Percentiles rank a stretch among this genome's conserved stretches.
Evolutionary conservation across 73 alveolate genomes (phyloP).

Genomic region (Stentor roeselii): DNA sequence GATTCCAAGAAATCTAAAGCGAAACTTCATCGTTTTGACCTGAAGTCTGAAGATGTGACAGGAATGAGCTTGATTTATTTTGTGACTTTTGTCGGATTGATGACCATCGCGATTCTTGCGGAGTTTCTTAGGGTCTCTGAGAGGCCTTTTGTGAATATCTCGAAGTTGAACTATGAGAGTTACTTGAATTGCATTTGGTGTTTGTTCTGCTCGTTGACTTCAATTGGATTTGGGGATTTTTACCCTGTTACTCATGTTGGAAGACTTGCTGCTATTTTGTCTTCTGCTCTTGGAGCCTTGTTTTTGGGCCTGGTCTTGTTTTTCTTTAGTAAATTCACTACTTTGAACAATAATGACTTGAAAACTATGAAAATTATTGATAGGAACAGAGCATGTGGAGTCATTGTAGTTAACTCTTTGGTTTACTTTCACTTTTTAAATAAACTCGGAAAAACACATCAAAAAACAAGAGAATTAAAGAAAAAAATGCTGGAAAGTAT

Average conservation of each 20-base stretch:
- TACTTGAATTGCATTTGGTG: slow-evolving; percentile 20
- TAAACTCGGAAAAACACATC: background rate
- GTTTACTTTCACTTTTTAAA: background rate
- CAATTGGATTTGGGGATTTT: slow-evolving; percentile 30
- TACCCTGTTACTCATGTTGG: slow-evolving; percentile 17
- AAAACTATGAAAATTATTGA: background rate
- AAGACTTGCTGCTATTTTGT: slow-evolving; percentile 1
- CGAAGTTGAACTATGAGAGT: background rate
- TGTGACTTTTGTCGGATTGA: background rate
- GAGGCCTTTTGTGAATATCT: background rate
- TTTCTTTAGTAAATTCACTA: too few relatives aligned
- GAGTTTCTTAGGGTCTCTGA: background rate
- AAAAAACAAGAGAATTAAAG: too few relatives aligned
- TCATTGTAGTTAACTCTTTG: background rate
- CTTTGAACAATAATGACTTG: background rate
- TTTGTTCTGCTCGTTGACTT: slow-evolving; percentile 20
- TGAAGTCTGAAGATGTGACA: background rate
- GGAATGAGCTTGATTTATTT: too few relatives aligned
- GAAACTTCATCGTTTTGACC: background rate
- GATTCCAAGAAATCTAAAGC: background rate
- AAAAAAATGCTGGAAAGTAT: too few relatives aligned
- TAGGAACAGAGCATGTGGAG: background rate
- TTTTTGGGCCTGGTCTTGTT: background rate
- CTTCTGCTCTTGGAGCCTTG: slow-evolving; percentile 4
- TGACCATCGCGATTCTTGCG: background rate